Base-by-base conservation (phyloP, 306 rosid genomes). In the Rubus parviflorus region DNA sequence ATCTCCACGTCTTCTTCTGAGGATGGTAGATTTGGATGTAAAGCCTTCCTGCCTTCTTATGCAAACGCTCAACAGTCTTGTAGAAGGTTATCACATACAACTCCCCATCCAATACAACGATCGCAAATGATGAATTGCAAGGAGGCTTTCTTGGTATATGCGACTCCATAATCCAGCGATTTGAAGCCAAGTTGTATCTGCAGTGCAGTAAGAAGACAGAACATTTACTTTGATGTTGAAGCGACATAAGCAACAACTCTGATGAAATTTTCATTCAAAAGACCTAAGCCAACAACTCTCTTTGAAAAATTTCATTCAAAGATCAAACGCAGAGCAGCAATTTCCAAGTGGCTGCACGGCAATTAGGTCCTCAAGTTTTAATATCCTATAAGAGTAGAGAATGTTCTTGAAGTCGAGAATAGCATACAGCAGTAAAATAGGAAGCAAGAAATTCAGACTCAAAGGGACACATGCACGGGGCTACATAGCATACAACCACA, bases 21-120 rank as follows among this genome's bases (percentile, higher is more conserved):
- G 96, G 96, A 78, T 89, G 79, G 80, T 95, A 95, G 76, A 95
- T 90, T 82, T 89, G 98, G 77, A 92, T 81, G 90, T 61, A 82
- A 80, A 95, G 67, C 2, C 81, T 80, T 25, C 92, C 90, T 25
- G 83, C 77, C 81, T 82, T 90, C 89, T 83, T 92, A 2, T 67
- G 85, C 60, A 68, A 81, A 37, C 91, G 88, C 54, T 83, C 89
- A 48, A 66, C 84, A 0, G 61, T 82, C 76, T 78, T 85, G 67
- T 73, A 74, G 73, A 80, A 86, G n/a, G 91, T 71, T 57, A 95
- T 79, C 25, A 89, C 88, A 75, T 86, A 82, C 80, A 95, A 66
- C 80, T 89, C 97, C 60, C 88, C 84, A 16, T 85, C 85, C 82
- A 86, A 78, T n/a, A 57, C 97, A 11, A 88, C 88, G 11, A 90